Evolutionary conservation across 176 grass and related monocot species (phyloP).

Genomic region (Oryza longistaminata): DNA sequence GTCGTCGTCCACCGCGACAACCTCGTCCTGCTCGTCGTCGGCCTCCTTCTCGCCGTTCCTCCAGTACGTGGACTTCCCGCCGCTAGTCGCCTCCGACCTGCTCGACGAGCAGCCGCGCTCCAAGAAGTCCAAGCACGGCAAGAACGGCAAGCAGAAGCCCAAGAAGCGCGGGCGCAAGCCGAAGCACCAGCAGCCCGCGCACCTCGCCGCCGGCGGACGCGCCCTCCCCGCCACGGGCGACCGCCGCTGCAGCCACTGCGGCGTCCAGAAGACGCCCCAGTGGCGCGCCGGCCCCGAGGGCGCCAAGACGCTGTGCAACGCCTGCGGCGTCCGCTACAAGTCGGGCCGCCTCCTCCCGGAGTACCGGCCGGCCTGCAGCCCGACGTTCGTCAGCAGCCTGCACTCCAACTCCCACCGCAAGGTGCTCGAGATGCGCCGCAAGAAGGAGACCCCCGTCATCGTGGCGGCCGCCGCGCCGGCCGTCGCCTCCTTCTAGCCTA

Average conservation of each 20-base stretch:
- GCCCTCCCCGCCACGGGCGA: conserved; percentile 28
- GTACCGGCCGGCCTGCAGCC: conserved; percentile 92
- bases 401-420: conserved; percentile 96
- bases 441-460: conserved; percentile 47
- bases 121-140: conserved; percentile 52
- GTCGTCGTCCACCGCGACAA: conserved; percentile 47
- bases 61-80: conserved; percentile 24
- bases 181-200: conserved; percentile 38
- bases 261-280: conserved; percentile 88
- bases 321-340: conserved; percentile 89
- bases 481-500: conserved; percentile 57
- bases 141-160: conserved; percentile 39
- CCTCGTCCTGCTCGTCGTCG: conserved; percentile 62
- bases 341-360: conserved; percentile 86
- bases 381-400: conserved; percentile 65
- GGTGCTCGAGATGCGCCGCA: conserved; percentile 92
- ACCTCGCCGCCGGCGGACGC: not conserved
- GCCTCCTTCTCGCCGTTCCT: conserved; percentile 49
- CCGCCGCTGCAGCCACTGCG: conserved; percentile 90
- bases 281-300: conserved; percentile 91
- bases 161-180: conserved; percentile 97
- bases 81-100: not conserved
- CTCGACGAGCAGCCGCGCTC: not conserved
- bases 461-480: conserved; percentile 25
- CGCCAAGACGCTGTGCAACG: conserved; percentile 94